Percentiles rank a stretch among this genome's conserved stretches.
Evolutionary conservation across 306 rosid genomes (phyloP).

Genomic region (Arachis hypogaea): DNA sequence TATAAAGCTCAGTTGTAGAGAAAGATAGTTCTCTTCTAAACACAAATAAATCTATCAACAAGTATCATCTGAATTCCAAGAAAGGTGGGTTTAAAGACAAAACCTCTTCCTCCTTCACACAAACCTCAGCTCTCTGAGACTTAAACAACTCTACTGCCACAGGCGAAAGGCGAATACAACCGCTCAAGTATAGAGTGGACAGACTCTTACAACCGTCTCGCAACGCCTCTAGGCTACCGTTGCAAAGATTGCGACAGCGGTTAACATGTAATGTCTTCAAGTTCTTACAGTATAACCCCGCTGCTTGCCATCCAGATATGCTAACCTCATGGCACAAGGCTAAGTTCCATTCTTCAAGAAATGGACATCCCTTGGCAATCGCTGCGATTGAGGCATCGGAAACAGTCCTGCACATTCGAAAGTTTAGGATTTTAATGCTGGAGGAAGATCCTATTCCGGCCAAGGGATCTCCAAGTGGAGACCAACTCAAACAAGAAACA

Average conservation of each 20-base stretch:
- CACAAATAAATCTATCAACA: conserved; percentile 27
- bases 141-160: conserved; percentile 62
- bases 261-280: conserved; percentile 65
- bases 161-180: conserved; percentile 43
- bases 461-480: conserved; percentile 44
- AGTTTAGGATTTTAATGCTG: conserved; percentile 55
- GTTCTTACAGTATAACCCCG: conserved; percentile 51
- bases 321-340: conserved; percentile 61
- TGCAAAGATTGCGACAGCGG: conserved; percentile 55
- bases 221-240: conserved; percentile 53
- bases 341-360: conserved; percentile 70
- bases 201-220: conserved; percentile 65
- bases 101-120: conserved; percentile 49
- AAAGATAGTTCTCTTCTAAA: conserved; percentile 6
- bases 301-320: conserved; percentile 59
- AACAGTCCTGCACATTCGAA: conserved; percentile 54
- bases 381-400: conserved; percentile 45
- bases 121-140: conserved; percentile 54
- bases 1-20: conserved; percentile 23
- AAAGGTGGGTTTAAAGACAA: conserved; percentile 53
- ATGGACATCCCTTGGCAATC: conserved; percentile 58
- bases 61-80: conserved; percentile 45
- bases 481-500: conserved; percentile 48
- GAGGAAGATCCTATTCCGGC: conserved; percentile 48
- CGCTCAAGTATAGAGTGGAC: conserved; percentile 52